These are phyloP conservation scores for Cryphonectria carpinicola DNA, from an alignment of 2,329 filamentous ascomycete species.

Conservation along the genomic window DNA sequence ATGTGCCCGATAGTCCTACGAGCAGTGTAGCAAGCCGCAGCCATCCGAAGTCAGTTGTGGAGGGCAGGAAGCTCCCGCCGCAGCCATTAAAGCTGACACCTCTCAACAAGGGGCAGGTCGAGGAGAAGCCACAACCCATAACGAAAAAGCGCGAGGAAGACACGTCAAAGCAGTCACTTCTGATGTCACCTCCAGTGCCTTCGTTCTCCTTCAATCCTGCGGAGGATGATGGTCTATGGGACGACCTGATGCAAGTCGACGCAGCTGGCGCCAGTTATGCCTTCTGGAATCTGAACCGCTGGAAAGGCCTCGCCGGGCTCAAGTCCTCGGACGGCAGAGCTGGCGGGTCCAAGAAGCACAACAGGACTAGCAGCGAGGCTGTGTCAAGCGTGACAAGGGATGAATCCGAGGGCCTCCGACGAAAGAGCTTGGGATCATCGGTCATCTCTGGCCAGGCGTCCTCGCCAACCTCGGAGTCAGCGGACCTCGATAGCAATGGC, in stretches of 20 bases:
- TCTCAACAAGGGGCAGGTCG: conserved; percentile 28
- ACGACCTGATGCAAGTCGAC: conserved; percentile 43
- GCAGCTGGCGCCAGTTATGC: conserved; percentile 46
- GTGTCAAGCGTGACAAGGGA: conserved; percentile 7
- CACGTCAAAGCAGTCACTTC: conserved; percentile 31
- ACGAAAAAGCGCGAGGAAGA: conserved; percentile 28
- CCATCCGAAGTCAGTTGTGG: conserved; percentile 11
- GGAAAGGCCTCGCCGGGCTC: conserved; percentile 49
- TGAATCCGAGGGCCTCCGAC: not conserved
- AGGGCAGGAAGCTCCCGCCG: conserved; percentile 4
- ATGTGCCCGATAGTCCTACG: conserved; percentile 24
- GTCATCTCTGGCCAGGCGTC: conserved; percentile 13
- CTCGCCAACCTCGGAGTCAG: conserved; percentile 29
- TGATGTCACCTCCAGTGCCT: conserved; percentile 53
- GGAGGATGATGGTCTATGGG: conserved; percentile 42
- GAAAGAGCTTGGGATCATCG: conserved; percentile 23
- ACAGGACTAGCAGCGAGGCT: conserved; percentile 25
- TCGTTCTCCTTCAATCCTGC: conserved; percentile 56
- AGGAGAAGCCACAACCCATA: conserved; percentile 30
- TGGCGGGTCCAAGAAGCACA: conserved; percentile 19
- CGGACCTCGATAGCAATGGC: conserved; percentile 22
- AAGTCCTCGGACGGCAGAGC: conserved; percentile 34
- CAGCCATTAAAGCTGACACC: conserved; percentile 13
- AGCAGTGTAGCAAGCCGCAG: conserved; percentile 30
- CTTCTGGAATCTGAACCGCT: conserved; percentile 63